Evolutionary conservation across 83 land plant genomes (phyloP).

Genomic region (Picea abies): DNA sequence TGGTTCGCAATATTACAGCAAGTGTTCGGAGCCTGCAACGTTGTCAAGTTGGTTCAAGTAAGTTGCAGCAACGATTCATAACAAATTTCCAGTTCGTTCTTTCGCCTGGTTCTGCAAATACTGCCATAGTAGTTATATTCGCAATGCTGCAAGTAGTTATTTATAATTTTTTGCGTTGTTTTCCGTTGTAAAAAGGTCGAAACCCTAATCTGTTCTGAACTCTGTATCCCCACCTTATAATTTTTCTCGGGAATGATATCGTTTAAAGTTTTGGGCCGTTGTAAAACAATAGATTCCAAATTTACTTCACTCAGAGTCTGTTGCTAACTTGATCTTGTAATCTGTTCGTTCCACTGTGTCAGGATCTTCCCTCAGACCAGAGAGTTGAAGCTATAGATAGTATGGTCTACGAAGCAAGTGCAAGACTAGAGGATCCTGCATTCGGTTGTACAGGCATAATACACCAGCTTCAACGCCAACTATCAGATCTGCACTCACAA

Average conservation of each 20-base stretch:
- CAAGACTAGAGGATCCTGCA: background rate
- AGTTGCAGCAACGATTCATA: background rate
- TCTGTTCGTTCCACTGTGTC: background rate
- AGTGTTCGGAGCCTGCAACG: conserved; percentile 19
- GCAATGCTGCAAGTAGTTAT: too few relatives aligned
- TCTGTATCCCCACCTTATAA: background rate
- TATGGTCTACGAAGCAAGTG: background rate
- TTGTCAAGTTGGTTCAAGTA: conserved; percentile 16
- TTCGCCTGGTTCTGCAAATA: too few relatives aligned
- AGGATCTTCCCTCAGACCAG: background rate
- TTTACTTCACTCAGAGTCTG: too few relatives aligned
- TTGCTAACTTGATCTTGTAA: too few relatives aligned
- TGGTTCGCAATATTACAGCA: too few relatives aligned
- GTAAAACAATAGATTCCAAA: too few relatives aligned
- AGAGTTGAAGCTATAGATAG: background rate
- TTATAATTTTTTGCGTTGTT: too few relatives aligned
- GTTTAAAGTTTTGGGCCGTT: too few relatives aligned
- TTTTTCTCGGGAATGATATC: background rate
- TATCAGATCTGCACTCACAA: background rate
- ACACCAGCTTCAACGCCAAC: background rate
- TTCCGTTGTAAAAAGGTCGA: too few relatives aligned
- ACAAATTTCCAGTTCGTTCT: background rate
- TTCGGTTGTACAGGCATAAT: background rate
- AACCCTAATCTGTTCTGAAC: rapidly evolving
- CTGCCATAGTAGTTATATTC: too few relatives aligned